A percentile compares a stretch with the other conserved stretches of the same genome.
These are phyloP conservation scores for Ganoderma leucocontextum DNA, from an alignment of 1,284 basidiomycete genomes.

Conservation along the genomic window DNA sequence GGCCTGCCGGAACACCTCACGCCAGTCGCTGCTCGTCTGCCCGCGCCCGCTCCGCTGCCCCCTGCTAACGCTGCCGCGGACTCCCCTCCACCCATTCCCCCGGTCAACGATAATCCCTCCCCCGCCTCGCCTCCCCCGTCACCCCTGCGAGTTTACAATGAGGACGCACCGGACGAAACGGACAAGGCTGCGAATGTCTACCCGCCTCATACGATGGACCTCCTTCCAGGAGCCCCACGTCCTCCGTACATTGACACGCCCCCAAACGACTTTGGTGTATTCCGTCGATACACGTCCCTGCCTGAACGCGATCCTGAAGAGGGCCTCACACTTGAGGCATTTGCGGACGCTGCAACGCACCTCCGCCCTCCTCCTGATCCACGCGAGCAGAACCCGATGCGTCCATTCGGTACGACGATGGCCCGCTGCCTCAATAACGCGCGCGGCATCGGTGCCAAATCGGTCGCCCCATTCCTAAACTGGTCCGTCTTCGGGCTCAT, in stretches of 20 bases:
- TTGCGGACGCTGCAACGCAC: not conserved
- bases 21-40: not conserved
- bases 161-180: not conserved
- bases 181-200: not conserved
- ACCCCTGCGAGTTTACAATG: not conserved
- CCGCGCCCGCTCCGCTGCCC: not conserved
- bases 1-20: not conserved
- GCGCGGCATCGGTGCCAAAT: constrained; percentile 11
- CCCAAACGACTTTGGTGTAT: constrained; percentile 6
- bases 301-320: constrained; percentile 20
- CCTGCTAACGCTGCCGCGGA: not conserved
- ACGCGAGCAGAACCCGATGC: not conserved
- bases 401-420: not conserved
- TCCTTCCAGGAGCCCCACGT: not conserved
- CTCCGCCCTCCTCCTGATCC: not conserved
- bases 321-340: not conserved
- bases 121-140: not conserved
- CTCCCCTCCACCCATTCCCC: not conserved
- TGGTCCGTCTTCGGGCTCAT: constrained; percentile 34
- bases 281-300: constrained; percentile 9
- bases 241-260: not conserved
- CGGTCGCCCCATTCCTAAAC: constrained; percentile 40
- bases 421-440: constrained; percentile 6
- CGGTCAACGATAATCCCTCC: not conserved
- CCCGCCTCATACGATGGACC: not conserved